Evolutionary conservation across 371 early-diverging fungal genomes (phyloP), one percentile per base, ranked within the genome.

Genomic region (Mortierella sp.): DNA sequence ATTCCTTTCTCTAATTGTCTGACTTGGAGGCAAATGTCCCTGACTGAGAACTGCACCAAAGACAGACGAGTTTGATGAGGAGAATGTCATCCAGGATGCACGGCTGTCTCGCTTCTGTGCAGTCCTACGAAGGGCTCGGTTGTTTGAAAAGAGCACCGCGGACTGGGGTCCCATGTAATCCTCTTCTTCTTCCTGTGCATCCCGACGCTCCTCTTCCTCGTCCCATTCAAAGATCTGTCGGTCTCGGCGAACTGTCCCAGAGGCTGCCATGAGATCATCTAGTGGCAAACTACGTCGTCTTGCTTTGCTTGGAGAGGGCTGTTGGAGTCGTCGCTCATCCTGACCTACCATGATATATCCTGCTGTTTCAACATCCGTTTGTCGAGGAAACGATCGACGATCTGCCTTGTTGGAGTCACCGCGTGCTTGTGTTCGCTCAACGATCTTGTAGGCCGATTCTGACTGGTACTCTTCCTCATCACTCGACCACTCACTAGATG

Each of bases 31-130:
- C 26, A 75, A 45, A 43, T 81, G 81, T 12, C 66, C 73, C 24
- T 81, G 72, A 20, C 70, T 81, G 16, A 81, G 35, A 11, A 81
- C 51, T 5, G 81, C 81, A 18, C 81, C 81, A 72, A 75, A 81
- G 52, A 68, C 52, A 1, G 73, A 75, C 1, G 81, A 81, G 24
- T 43, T 75, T 0, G 73, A 70, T 12, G 81, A 81, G 11, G 81
- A 81, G 6, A 66, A 58, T 0, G 81, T 75, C 75, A 72, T 75
- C 81, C 81, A 81, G 0, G 81, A 81, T 4, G 72, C 76, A 14
- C 81, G 75, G 28, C 72, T 30, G 39, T 75, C 73, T 3, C 72
- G 72, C 43, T 66, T 75, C 9, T 51, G 66, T 1, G 65, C 60
- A 3, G 76, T 75, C 59, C 81, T 68, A 10, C 81, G 81, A 30